Evolutionary conservation across 345 rosid genomes (phyloP).

Genomic region (Populus pruinosa): DNA sequence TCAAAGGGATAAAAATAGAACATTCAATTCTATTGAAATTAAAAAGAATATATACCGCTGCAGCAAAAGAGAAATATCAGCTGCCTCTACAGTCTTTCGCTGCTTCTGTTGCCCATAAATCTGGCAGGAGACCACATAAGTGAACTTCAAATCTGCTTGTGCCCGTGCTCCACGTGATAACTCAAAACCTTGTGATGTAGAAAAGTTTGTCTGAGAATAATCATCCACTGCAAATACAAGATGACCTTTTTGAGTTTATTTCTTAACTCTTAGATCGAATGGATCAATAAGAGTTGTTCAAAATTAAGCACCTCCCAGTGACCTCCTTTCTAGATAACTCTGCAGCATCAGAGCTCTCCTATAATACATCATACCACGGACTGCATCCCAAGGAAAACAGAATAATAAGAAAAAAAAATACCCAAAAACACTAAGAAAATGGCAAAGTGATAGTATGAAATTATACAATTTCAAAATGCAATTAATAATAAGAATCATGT

Average conservation of each 20-base stretch:
- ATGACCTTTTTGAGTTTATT: conserved; percentile 21
- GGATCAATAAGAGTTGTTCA: background rate
- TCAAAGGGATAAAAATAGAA: background rate
- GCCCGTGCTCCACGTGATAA: conserved; percentile 80
- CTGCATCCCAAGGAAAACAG: conserved; percentile 47
- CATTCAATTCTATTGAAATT: background rate
- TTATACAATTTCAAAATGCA: background rate
- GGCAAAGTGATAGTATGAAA: conserved; percentile 4
- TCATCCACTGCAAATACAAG: conserved; percentile 47
- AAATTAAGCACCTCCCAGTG: conserved; percentile 60
- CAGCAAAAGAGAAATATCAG: conserved; percentile 85
- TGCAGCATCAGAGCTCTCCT: conserved; percentile 97
- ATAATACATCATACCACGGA: conserved; percentile 99
- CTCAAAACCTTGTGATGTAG: conserved; percentile 64
- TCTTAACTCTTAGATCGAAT: background rate
- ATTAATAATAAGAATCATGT: background rate
- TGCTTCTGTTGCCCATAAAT: conserved; percentile 98
- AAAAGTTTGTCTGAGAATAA: conserved; percentile 42
- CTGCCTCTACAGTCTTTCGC: conserved; percentile 77
- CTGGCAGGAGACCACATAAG: conserved; percentile 97
- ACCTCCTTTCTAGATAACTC: conserved; percentile 79
- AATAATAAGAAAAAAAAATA: conserved; percentile 13
- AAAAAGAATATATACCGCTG: conserved; percentile 50
- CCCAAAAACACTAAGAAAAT: conserved; percentile 14
- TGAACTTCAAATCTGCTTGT: conserved; percentile 92